A percentile compares a stretch with the other conserved stretches of the same genome.
Evolutionary conservation across 441 rosid genomes (phyloP).

Genomic region (Eutrema salsugineum): DNA sequence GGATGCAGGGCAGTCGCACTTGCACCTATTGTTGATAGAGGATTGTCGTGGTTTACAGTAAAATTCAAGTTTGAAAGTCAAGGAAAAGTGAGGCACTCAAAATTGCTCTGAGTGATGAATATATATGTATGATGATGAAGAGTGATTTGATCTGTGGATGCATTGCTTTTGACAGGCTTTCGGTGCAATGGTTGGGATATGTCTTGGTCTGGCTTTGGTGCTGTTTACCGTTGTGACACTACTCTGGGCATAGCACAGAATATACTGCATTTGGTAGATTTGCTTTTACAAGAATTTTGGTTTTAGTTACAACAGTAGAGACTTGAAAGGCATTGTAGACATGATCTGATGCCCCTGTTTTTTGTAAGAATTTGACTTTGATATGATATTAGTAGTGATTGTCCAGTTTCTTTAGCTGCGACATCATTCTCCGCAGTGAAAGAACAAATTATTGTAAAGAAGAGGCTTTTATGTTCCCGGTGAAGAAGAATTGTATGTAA

Average conservation of each 20-base stretch:
- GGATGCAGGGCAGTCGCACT: conserved; percentile 83
- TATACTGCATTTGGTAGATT: neutral
- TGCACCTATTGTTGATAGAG: conserved; percentile 82
- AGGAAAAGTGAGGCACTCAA: conserved; percentile 55
- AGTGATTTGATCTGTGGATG: neutral
- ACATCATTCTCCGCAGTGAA: neutral
- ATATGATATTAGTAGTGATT: neutral
- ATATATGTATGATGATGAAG: neutral
- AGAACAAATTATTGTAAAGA: neutral
- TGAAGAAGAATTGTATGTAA: neutral
- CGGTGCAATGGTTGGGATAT: conserved; percentile 57
- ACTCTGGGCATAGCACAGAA: conserved; percentile 47
- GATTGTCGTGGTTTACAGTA: conserved; percentile 75
- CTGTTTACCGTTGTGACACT: conserved; percentile 65
- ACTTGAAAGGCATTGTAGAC: neutral
- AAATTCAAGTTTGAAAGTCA: conserved; percentile 66
- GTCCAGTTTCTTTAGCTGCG: neutral
- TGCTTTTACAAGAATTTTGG: neutral
- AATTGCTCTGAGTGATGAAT: neutral
- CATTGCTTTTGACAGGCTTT: conserved; percentile 55
- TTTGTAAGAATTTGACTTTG: neutral
- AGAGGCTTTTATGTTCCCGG: neutral
- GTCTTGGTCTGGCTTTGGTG: conserved; percentile 70
- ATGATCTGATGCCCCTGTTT: neutral
- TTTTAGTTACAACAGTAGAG: neutral